Conservation (phyloP, 73 alveolate genomes). For the Paramecium sonneborni region DNA sequence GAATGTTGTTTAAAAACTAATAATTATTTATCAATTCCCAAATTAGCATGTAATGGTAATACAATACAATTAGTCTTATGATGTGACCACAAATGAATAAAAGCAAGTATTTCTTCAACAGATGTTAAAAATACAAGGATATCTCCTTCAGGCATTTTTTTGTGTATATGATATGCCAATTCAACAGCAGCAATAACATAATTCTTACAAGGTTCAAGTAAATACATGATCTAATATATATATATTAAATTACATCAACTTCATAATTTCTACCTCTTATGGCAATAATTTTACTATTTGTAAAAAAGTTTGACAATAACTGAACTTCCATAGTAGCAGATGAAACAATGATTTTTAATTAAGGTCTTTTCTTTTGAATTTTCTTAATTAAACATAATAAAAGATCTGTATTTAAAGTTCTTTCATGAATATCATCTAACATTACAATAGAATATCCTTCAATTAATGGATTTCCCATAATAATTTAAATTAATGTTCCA, state of each 20-base stretch:
- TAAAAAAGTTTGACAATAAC: slow-evolving; percentile 75
- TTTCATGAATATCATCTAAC: slow-evolving; percentile 94
- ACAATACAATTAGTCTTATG: slow-evolving; percentile 79
- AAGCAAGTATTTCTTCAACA: slow-evolving; percentile 97
- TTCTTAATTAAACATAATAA: slow-evolving; percentile 85
- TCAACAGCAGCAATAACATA: slow-evolving; percentile 75
- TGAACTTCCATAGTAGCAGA: slow-evolving; percentile 90
- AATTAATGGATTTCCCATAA: slow-evolving; percentile 84
- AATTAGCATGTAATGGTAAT: slow-evolving; percentile 87
- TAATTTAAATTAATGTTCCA: slow-evolving; percentile 91
- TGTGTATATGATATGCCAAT: slow-evolving; percentile 68
- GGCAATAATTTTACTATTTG: slow-evolving; percentile 55
- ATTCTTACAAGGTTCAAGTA: slow-evolving; percentile 71
- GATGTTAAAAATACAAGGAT: slow-evolving; percentile 94
- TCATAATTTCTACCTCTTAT: slow-evolving; percentile 74
- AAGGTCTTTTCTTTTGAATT: slow-evolving; percentile 79
- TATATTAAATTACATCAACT: slow-evolving; percentile 63
- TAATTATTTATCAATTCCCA: slow-evolving; percentile 91
- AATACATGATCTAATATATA: slow-evolving; percentile 56
- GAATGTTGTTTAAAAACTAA: slow-evolving; percentile 81
- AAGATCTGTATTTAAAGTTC: slow-evolving; percentile 89
- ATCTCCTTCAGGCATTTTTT: slow-evolving; percentile 80
- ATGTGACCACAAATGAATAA: slow-evolving; percentile 78
- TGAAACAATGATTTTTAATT: slow-evolving; percentile 83
- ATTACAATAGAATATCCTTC: slow-evolving; percentile 83